A percentile compares a stretch with the other conserved stretches of the same genome.
Conservation (phyloP, 2,329 filamentous ascomycete species). For the Triangularia verruculosa region DNA sequence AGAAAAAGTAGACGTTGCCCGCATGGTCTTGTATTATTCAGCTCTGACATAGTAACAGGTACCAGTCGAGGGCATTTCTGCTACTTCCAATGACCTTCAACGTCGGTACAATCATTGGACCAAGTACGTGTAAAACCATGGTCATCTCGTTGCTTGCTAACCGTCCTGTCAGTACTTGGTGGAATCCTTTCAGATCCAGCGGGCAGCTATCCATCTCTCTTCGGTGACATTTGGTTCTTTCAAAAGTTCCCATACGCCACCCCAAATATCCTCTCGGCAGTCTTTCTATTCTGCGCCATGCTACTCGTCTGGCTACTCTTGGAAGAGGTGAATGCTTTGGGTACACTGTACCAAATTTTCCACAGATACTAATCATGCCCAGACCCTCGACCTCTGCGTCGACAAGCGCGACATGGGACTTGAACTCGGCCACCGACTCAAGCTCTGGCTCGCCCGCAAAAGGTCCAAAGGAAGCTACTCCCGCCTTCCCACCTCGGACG, state of each 20-base stretch:
- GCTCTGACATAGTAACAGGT: conserved; percentile 28
- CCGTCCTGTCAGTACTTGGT: conserved; percentile 37
- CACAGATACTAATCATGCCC: neutral
- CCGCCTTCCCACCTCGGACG: conserved; percentile 34
- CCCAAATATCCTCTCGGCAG: conserved; percentile 52
- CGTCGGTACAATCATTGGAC: conserved; percentile 58
- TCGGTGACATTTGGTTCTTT: conserved; percentile 47
- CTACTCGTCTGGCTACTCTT: conserved; percentile 48
- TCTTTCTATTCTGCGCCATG: conserved; percentile 45
- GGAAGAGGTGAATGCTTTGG: conserved; percentile 43
- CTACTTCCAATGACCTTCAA: conserved; percentile 69
- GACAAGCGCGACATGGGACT: conserved; percentile 43
- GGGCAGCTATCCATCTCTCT: conserved; percentile 41
- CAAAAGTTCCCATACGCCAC: conserved; percentile 50
- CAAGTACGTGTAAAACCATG: conserved; percentile 27
- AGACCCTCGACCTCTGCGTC: conserved; percentile 47
- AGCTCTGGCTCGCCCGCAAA: conserved; percentile 25
- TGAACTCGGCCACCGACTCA: conserved; percentile 39
- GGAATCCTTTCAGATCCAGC: conserved; percentile 46
- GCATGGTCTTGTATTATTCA: neutral
- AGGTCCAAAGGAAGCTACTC: conserved; percentile 31
- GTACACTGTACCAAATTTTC: too few species aligned
- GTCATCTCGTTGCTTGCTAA: neutral
- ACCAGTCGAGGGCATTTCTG: conserved; percentile 43
- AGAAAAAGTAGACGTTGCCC: conserved; percentile 39